Evolutionary conservation across 441 rosid genomes (phyloP).

Genomic region (Brassica hybrid): DNA sequence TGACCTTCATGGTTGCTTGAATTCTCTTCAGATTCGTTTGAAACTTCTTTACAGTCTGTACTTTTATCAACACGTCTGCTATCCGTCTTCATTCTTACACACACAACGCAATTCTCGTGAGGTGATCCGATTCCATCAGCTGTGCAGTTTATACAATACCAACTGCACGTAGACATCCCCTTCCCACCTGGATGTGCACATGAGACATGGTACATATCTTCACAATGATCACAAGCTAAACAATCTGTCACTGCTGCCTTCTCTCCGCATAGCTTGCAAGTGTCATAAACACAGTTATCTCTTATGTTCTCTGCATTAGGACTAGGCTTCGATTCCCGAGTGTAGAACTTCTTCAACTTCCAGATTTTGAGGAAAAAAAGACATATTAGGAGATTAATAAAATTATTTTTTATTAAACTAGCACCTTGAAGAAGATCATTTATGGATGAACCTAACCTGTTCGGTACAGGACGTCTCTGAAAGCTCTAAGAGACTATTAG

Average conservation of each 20-base stretch:
- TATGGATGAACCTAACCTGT: constrained; percentile 51
- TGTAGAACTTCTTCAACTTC: constrained; percentile 38
- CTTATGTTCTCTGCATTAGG: constrained; percentile 55
- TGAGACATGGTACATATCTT: constrained; percentile 77
- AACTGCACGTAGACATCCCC: constrained; percentile 66
- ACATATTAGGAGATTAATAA: constrained; percentile 12
- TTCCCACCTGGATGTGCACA: constrained; percentile 79
- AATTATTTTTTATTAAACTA: background rate
- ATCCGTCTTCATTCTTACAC: constrained; percentile 68
- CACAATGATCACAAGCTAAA: constrained; percentile 90
- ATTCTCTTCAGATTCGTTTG: constrained; percentile 49
- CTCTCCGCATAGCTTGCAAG: constrained; percentile 66
- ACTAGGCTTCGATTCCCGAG: constrained; percentile 48
- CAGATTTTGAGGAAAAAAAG: constrained; percentile 9
- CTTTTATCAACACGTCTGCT: constrained; percentile 38
- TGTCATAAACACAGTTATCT: constrained; percentile 43
- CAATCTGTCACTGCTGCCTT: constrained; percentile 67
- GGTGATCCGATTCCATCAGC: constrained; percentile 66
- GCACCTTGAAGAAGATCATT: constrained; percentile 3
- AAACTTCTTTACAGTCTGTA: constrained; percentile 43
- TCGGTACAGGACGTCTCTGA: constrained; percentile 55
- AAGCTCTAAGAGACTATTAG: constrained; percentile 68
- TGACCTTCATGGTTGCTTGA: constrained; percentile 54
- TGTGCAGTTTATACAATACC: constrained; percentile 81
- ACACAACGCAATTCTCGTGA: constrained; percentile 76